Base-by-base conservation (phyloP, 2,329 filamentous ascomycete species). In the Penicillium sp. region DNA sequence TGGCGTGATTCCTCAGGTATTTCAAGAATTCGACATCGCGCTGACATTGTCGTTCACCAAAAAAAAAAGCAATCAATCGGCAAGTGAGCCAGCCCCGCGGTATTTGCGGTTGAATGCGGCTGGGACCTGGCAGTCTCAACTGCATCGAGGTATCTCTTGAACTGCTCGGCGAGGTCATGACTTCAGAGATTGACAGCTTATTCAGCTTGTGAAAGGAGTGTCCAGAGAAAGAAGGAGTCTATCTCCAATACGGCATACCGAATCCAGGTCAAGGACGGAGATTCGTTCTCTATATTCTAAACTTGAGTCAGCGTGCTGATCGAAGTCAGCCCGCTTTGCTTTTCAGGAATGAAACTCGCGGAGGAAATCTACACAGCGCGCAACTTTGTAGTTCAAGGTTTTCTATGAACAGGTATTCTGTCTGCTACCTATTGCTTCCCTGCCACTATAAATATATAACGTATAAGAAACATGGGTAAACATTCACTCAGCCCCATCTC, bases 51-150 rank as follows among this genome's bases (percentile, higher is more conserved):
- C 19, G 19, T 22, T 22, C 19, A 22, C 19, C 19, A 22, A 22
- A 22, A 22, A 22, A 22, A 22, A 22, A 22, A 58, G 16, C 16
- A 22, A 14, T 55, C 22, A 55, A 62, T 62, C 58, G 57, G 57
- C 59, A 30, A 10, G 52, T 64, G 62, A 60, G 55, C 35, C 57
- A 37, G 35, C 25, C 60, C 57, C 57, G 62, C 38, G 19, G 28
- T 52, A 57, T 28, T 38, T 38, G 35, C 53, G 51, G 26, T 55
- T 40, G 4, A 55, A 46, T 43, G 35, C 22, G 38, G 57, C 25
- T 49, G 55, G 55, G 59, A 55, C 59, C 55, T 60, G 46, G 53
- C 52, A 60, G 60, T 54, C 61, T 55, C 57, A 58, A 54, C 64
- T 52, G 37, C 22, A 55, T 54, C 59, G 56, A 62, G 37, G n/a